Percentiles rank a stretch among this genome's conserved stretches.
Conservation (phyloP, 805 yeast genomes). For the Candida jianshihensis region DNA sequence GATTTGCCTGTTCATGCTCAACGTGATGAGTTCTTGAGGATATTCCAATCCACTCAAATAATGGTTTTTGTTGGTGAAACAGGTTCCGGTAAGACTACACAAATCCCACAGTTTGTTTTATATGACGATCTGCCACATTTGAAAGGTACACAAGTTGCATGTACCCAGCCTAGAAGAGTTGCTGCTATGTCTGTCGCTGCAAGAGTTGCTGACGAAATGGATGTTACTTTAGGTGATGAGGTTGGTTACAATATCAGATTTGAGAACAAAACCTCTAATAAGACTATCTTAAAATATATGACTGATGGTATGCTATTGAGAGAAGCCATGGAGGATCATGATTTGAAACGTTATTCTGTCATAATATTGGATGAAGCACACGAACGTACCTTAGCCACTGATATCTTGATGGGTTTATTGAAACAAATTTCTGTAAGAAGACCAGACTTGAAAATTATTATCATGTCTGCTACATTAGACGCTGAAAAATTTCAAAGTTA, state of each 20-base stretch:
- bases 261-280: slow-evolving; percentile 77
- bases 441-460: slow-evolving; percentile 82
- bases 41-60: slow-evolving; percentile 83
- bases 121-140: slow-evolving; percentile 91
- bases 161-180: slow-evolving; percentile 96
- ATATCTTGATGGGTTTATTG: slow-evolving; percentile 89
- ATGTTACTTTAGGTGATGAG: slow-evolving; percentile 84
- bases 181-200: slow-evolving; percentile 99
- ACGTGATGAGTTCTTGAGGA: slow-evolving; percentile 77
- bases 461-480: slow-evolving; percentile 97
- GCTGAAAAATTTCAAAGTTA: slow-evolving; percentile 92
- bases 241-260: slow-evolving; percentile 95
- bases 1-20: slow-evolving; percentile 93
- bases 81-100: slow-evolving; percentile 98
- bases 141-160: slow-evolving; percentile 79
- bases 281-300: slow-evolving; percentile 88
- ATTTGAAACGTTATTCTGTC: slow-evolving; percentile 73
- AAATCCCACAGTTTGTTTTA: slow-evolving; percentile 89
- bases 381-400: slow-evolving; percentile 95
- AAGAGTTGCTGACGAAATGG: slow-evolving; percentile 97
- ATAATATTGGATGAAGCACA: slow-evolving; percentile 96
- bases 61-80: slow-evolving; percentile 99
- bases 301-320: slow-evolving; percentile 97
- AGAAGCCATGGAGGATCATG: slow-evolving; percentile 96
- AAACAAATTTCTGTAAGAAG: slow-evolving; percentile 77